Conservation (phyloP, 2,329 filamentous ascomycete species). For the Diaporthe humulicola region DNA sequence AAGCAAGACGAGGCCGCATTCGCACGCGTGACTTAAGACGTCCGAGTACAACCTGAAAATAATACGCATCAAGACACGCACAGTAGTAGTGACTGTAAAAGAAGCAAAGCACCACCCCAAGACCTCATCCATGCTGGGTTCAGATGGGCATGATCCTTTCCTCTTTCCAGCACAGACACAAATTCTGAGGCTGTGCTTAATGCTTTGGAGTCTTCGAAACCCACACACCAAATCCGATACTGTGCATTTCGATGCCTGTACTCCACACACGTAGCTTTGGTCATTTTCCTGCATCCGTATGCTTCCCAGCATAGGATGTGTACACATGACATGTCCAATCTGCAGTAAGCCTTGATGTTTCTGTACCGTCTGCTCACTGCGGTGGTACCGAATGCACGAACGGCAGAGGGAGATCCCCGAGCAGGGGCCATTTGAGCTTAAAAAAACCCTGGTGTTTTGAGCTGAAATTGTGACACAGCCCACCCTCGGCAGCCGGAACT, state of each 20-base stretch:
- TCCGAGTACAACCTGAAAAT: neutral
- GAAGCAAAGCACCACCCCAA: neutral
- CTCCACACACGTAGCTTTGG: neutral
- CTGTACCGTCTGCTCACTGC: neutral
- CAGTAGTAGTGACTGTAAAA: neutral
- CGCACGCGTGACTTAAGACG: neutral
- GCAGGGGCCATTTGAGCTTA: conserved; percentile 19
- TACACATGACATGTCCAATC: neutral
- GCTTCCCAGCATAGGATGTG: neutral
- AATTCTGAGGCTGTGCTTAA: conserved; percentile 6
- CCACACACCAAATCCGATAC: neutral
- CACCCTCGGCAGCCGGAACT: conserved; percentile 16
- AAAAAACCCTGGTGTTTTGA: conserved; percentile 27
- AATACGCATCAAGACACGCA: neutral
- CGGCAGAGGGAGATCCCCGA: conserved; percentile 14
- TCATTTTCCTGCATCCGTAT: neutral
- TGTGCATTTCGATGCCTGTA: neutral
- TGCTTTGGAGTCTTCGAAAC: neutral
- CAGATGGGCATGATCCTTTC: neutral
- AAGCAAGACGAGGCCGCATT: no score
- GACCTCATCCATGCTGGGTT: neutral
- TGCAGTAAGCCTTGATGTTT: conserved; percentile 5
- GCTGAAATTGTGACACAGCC: conserved; percentile 25
- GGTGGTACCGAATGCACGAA: conserved; percentile 22
- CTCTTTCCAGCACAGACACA: neutral